Percentiles rank a stretch among this genome's conserved stretches.
These are phyloP conservation scores for Naganishia cerealis DNA, from an alignment of 1,284 basidiomycete genomes.

Conservation along the genomic window DNA sequence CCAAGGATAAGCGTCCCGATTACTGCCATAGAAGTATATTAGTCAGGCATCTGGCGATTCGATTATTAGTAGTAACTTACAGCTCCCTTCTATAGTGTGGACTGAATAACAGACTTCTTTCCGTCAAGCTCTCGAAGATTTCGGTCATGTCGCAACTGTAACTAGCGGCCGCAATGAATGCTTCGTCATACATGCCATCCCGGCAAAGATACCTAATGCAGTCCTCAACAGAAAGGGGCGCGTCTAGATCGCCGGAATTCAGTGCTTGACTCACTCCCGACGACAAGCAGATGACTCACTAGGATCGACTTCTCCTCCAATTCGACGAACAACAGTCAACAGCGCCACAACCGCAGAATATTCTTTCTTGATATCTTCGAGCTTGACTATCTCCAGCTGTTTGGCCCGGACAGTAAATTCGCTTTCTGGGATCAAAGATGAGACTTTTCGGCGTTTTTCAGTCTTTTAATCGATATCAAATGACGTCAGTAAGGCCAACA, in stretches of 20 bases:
- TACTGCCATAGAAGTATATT: conserved; percentile 53
- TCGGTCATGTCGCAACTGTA: conserved; percentile 83
- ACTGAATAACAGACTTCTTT: conserved; percentile 67
- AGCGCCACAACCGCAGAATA: conserved; percentile 77
- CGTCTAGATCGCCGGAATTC: conserved; percentile 57
- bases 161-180: conserved; percentile 72
- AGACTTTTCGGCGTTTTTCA: conserved; percentile 67
- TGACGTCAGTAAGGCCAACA: not conserved
- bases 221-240: conserved; percentile 66
- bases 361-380: conserved; percentile 81
- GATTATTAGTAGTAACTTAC: conserved; percentile 23
- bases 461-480: conserved; percentile 5
- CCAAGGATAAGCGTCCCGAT: conserved; percentile 72
- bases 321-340: conserved; percentile 68
- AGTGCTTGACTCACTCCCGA: not conserved
- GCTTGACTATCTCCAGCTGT: conserved; percentile 73
- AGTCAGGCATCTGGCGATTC: conserved; percentile 18
- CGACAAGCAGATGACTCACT: conserved; percentile 51
- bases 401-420: conserved; percentile 62
- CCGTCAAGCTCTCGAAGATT: conserved; percentile 74
- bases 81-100: conserved; percentile 33
- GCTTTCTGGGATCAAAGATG: conserved; percentile 74
- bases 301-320: conserved; percentile 60
- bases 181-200: conserved; percentile 73
- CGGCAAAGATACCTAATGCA: conserved; percentile 80